Evolutionary conservation across 2,329 filamentous ascomycete species (phyloP).

Genomic region (Nemania diffusa): DNA sequence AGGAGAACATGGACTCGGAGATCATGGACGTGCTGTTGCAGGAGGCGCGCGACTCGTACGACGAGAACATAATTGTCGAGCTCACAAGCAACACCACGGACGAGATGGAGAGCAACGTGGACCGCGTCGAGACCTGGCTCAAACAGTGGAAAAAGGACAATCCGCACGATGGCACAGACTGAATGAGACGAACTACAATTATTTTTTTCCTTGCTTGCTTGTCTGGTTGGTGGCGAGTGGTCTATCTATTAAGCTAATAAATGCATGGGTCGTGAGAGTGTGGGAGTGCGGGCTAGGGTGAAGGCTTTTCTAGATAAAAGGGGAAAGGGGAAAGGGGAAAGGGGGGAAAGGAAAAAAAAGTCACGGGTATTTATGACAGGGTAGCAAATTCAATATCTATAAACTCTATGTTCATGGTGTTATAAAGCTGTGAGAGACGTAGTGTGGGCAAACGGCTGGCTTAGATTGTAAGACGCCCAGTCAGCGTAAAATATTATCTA

Average conservation of each 20-base stretch:
- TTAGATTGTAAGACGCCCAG: too few relatives aligned
- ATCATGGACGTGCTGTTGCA: conserved; percentile 96
- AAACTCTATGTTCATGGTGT: too few relatives aligned
- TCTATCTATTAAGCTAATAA: background rate
- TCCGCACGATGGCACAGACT: conserved; percentile 52
- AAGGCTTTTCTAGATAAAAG: too few relatives aligned
- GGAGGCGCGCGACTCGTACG: conserved; percentile 88
- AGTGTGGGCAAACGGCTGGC: too few relatives aligned
- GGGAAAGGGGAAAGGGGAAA: too few relatives aligned
- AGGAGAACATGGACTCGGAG: conserved; percentile 96
- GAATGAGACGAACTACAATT: conserved; percentile 7
- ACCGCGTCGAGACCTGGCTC: conserved; percentile 84
- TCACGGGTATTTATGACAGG: too few relatives aligned
- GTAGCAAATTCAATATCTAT: too few relatives aligned
- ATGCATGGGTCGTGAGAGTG: too few relatives aligned
- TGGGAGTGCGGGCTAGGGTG: too few relatives aligned
- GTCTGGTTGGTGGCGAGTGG: background rate
- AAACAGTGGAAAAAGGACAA: conserved; percentile 81
- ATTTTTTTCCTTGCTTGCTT: background rate
- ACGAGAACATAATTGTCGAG: conserved; percentile 88
- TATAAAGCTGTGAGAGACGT: too few relatives aligned
- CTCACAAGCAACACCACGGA: conserved; percentile 82
- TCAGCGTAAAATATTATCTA: too few relatives aligned
- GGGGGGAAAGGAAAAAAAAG: too few relatives aligned
- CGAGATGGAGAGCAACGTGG: conserved; percentile 89